Base-by-base conservation (phyloP, 2,329 filamentous ascomycete species). In the Diaporthe longicolla region DNA sequence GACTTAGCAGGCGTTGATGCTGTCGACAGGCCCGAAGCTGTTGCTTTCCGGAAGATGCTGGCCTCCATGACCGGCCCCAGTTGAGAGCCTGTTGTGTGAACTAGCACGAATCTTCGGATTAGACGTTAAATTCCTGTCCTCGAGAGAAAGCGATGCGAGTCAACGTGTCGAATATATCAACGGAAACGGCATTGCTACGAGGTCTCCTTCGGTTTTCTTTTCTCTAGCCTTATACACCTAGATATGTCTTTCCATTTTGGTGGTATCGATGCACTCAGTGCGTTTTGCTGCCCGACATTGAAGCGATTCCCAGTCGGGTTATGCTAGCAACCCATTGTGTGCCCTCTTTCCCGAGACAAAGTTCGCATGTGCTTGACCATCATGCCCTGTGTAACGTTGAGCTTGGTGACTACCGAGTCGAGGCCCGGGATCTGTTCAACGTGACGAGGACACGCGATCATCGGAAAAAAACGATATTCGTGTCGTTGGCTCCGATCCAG, bases 301-400 rank as follows among this genome's bases (percentile, higher is more conserved):
- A 50, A 26, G 21, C 13, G 29, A 54, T 40, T 15, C 26, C 4
- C 32, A 54, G 21, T 6, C 9, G 11, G 21, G n/a, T 2, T 13
- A 6, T 54, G 13, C 32, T 19, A 48, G 21, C 35, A 32, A 35
- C 8, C 58, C 24, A 45, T 40, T 68, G 45, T 68, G 63, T n/a
- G n/a, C 45, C 63, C 15, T 21, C 15, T 26, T 24, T 68, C n/a
- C 63, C 63, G 63, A 68, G 63, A 68, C 63, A 68, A 54, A 32
- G n/a, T 40, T 29, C 63, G 40, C 45, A 54, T 68, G 63, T 68
- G 63, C 32, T 68, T 10, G 63, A 40, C 32, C 9, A 21, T 40
- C 32, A 4, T 35, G 63, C 63, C n/a, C 32, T 54, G 63, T 68
- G 63, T 68, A 40, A 17, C 63, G 48, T n/a, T 13, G 0, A 40